These are phyloP conservation scores for Ustilago loliicola DNA, from an alignment of 1,284 basidiomycete species.

Conservation along the genomic window DNA sequence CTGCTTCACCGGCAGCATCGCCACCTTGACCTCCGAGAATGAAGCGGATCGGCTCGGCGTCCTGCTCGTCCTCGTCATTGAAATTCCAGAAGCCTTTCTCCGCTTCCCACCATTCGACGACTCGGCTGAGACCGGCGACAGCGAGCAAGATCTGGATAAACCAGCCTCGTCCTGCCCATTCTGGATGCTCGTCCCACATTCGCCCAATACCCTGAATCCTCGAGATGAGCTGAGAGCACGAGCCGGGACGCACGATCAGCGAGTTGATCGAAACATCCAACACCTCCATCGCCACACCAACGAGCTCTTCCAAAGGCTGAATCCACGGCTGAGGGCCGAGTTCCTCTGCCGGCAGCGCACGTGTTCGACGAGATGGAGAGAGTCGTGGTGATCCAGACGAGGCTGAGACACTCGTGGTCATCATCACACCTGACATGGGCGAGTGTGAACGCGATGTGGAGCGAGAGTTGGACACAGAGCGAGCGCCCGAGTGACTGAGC, in stretches of 20 bases:
- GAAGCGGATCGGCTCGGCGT: slow-evolving; percentile 70
- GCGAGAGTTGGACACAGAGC: slow-evolving; percentile 80
- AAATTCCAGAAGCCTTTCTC: slow-evolving; percentile 99
- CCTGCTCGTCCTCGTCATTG: slow-evolving; percentile 82
- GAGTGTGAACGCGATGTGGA: slow-evolving; percentile 95
- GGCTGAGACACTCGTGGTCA: slow-evolving; percentile 57
- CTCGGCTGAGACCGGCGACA: slow-evolving; percentile 93
- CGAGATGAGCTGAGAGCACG: slow-evolving; percentile 88
- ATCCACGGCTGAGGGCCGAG: slow-evolving; percentile 72
- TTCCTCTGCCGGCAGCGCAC: slow-evolving; percentile 57
- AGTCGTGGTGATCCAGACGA: slow-evolving; percentile 58
- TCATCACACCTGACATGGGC: slow-evolving; percentile 77
- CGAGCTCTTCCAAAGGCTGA: slow-evolving; percentile 89
- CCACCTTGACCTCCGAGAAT: slow-evolving; percentile 44
- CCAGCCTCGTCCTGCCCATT: slow-evolving; percentile 98
- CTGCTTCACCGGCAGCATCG: slow-evolving; percentile 24
- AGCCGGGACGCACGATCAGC: slow-evolving; percentile 85
- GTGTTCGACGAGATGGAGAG: slow-evolving; percentile 56
- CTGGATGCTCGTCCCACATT: slow-evolving; percentile 95
- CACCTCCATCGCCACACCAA: slow-evolving; percentile 93
- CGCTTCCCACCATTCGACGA: slow-evolving; percentile 99
- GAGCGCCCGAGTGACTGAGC: slow-evolving; percentile 34
- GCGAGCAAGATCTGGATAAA: slow-evolving; percentile 91
- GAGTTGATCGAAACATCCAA: slow-evolving; percentile 88
- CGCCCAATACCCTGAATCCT: slow-evolving; percentile 90